Evolutionary conservation across 352 stramenopile genomes (phyloP).

Genomic region (Achlya hypogyna): DNA sequence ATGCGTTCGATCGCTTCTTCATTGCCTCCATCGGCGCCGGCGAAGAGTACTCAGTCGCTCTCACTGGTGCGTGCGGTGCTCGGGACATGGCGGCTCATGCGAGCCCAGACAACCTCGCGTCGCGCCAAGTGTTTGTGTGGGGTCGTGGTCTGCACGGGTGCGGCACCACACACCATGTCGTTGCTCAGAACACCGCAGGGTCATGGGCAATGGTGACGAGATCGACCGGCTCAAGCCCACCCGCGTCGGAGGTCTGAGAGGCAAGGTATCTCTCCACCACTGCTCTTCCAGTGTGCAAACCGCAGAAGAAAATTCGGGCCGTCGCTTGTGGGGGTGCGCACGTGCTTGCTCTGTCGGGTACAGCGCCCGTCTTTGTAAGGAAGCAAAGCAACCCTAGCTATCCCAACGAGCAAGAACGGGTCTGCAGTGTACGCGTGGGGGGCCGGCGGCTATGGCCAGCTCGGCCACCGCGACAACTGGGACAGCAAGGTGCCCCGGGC

Average conservation of each 20-base stretch:
- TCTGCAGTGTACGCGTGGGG: conserved; percentile 63
- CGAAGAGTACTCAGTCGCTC: conserved; percentile 53
- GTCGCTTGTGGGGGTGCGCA: conserved; percentile 46
- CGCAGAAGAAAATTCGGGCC: conserved; percentile 56
- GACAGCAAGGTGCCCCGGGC: conserved; percentile 42
- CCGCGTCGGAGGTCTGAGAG: conserved; percentile 60
- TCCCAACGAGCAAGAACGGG: not conserved
- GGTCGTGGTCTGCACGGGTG: conserved; percentile 56
- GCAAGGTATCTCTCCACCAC: conserved; percentile 26
- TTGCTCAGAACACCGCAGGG: conserved; percentile 24
- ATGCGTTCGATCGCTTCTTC: conserved; percentile 40
- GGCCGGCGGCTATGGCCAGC: conserved; percentile 44
- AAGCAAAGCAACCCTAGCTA: not conserved
- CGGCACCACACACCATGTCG: not conserved
- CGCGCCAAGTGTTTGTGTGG: conserved; percentile 77
- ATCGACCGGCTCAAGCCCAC: conserved; percentile 43
- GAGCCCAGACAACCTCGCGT: conserved; percentile 38
- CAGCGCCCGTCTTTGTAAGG: not conserved
- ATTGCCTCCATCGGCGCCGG: conserved; percentile 50
- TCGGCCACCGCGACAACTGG: conserved; percentile 70
- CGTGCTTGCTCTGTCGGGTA: conserved; percentile 59
- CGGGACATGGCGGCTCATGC: not conserved
- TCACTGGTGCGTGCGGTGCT: conserved; percentile 27
- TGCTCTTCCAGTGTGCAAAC: not conserved
- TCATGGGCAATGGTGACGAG: conserved; percentile 58